Conservation (phyloP, 164 flowering plant genomes). For the Hamamelis virginiana region DNA sequence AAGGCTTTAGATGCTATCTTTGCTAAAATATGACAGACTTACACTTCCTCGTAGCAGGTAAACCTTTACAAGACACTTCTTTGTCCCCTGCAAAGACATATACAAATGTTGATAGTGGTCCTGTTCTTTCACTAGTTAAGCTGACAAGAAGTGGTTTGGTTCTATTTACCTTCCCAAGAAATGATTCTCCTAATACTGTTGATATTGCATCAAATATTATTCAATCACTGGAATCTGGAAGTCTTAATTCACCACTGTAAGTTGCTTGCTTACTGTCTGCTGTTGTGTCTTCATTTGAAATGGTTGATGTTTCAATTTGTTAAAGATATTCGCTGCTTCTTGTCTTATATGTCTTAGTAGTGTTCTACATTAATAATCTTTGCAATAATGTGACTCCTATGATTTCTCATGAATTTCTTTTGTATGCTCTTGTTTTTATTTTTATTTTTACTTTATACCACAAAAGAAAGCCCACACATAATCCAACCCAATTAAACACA, state of each 20-base stretch:
- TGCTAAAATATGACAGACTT: neutral
- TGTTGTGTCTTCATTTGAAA: no score
- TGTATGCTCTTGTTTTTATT: no score
- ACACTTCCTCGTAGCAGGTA: slow-evolving; percentile 27
- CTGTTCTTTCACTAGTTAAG: slow-evolving; percentile 74
- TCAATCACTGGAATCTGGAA: slow-evolving; percentile 46
- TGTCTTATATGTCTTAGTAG: no score
- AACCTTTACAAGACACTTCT: slow-evolving; percentile 18
- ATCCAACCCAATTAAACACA: no score
- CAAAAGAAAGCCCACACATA: no score
- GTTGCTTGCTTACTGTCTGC: slow-evolving; percentile 22
- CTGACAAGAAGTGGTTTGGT: slow-evolving; percentile 80
- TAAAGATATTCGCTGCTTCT: no score
- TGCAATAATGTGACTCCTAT: no score
- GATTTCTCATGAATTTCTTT: no score
- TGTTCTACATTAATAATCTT: no score
- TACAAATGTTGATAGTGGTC: slow-evolving; percentile 14
- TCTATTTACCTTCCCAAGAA: slow-evolving; percentile 56
- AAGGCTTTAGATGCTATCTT: neutral
- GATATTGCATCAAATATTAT: slow-evolving; percentile 49
- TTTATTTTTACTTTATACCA: no score
- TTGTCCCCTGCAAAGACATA: slow-evolving; percentile 18
- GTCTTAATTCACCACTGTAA: slow-evolving; percentile 56
- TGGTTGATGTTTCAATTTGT: no score
- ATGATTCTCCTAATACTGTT: slow-evolving; percentile 37